A percentile compares a stretch with the other conserved stretches of the same genome.
These are phyloP conservation scores for Podospora pseudopauciseta DNA, from an alignment of 495 filamentous ascomycete genomes.

Conservation along the genomic window DNA sequence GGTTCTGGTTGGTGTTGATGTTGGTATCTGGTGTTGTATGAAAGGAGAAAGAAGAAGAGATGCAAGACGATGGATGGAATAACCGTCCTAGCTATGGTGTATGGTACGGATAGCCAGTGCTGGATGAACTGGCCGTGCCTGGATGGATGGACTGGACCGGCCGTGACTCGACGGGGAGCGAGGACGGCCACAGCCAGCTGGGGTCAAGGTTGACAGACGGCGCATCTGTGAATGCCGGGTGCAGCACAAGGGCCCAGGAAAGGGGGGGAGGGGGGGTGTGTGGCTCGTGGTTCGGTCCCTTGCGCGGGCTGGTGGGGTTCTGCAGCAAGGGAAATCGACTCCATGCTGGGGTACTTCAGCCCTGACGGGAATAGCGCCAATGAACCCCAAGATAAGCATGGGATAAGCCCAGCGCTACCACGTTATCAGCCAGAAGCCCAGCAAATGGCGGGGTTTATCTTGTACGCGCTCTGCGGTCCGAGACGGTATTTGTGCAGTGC, in stretches of 20 bases:
- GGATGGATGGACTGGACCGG: background rate
- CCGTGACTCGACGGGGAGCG: conserved; percentile 16
- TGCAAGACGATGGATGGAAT: background rate
- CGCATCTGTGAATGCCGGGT: conserved; percentile 13
- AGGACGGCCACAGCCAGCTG: background rate
- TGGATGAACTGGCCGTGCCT: background rate
- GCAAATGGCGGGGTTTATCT: conserved; percentile 14
- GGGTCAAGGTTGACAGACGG: conserved; percentile 12
- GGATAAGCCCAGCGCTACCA: conserved; percentile 8
- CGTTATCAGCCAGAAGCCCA: background rate
- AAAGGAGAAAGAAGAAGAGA: conserved; percentile 2
- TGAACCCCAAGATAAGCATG: conserved; percentile 15
- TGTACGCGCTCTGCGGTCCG: background rate
- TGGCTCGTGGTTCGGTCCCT: conserved; percentile 11
- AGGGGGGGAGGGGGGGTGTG: conserved; percentile 4
- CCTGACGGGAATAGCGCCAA: conserved; percentile 18
- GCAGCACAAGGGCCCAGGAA: conserved; percentile 11
- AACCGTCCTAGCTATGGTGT: background rate
- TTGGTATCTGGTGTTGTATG: background rate
- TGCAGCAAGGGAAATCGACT: conserved; percentile 8
- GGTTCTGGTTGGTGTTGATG: background rate
- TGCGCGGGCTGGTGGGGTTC: conserved; percentile 5
- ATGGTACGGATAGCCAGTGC: background rate
- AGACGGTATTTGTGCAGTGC: background rate
- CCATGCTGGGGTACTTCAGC: conserved; percentile 11